These are phyloP conservation scores for Beauveria brongniartii DNA, from an alignment of 2,329 filamentous ascomycete species.

Conservation along the genomic window DNA sequence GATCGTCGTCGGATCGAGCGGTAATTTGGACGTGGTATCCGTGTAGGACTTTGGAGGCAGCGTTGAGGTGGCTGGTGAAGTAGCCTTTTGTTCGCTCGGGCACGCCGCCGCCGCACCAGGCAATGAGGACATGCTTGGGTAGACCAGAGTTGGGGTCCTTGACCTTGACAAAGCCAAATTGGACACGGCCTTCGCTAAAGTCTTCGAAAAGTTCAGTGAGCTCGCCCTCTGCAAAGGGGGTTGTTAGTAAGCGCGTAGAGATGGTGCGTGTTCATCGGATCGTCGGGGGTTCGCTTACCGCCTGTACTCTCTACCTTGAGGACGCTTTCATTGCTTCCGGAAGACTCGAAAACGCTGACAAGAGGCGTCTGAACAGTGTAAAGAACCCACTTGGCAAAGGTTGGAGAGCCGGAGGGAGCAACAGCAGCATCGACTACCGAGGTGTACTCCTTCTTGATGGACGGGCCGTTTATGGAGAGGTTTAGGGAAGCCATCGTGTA, in stretches of 20 bases:
- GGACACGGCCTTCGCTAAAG: conserved; percentile 91
- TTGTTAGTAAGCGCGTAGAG: conserved; percentile 15
- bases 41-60: conserved; percentile 86
- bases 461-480: conserved; percentile 69
- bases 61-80: conserved; percentile 87
- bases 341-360: conserved; percentile 85
- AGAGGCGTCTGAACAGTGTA: conserved; percentile 90
- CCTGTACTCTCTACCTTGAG: conserved; percentile 90
- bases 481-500: conserved; percentile 68
- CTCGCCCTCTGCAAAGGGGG: conserved; percentile 64
- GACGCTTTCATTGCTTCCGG: conserved; percentile 80
- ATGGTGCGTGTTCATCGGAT: background rate
- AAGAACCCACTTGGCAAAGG: conserved; percentile 86
- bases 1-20: conserved; percentile 80
- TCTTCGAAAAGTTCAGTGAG: conserved; percentile 85
- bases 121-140: conserved; percentile 87
- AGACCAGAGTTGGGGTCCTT: conserved; percentile 86
- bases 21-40: conserved; percentile 98
- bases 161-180: conserved; percentile 95
- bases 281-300: conserved; percentile 42
- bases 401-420: conserved; percentile 58
- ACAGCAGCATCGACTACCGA: conserved; percentile 47
- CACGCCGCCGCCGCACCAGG: conserved; percentile 95
- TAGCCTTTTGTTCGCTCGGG: conserved; percentile 98
- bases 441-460: conserved; percentile 74